Conservation (phyloP, 1,284 basidiomycete genomes). For the Cryptococcus wingfieldii region DNA sequence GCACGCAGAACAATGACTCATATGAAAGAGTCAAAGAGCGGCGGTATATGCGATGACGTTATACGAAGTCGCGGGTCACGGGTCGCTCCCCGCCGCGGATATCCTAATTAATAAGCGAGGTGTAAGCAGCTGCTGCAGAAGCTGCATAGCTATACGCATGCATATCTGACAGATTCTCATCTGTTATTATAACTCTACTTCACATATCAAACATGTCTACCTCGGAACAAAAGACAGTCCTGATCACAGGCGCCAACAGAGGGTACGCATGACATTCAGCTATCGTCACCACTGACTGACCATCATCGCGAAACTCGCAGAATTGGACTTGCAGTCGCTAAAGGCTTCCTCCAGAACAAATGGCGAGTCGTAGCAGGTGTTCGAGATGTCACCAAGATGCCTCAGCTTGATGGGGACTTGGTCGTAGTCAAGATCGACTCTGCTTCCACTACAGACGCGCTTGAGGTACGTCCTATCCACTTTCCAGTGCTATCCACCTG, state of each 20-base stretch:
- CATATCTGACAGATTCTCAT: no score
- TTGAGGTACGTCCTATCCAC: background rate
- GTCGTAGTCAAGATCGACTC: background rate
- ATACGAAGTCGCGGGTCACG: no score
- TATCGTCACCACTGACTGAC: background rate
- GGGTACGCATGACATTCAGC: background rate
- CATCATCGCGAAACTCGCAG: background rate
- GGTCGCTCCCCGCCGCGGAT: no score
- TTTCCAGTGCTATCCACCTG: background rate
- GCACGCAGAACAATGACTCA: no score
- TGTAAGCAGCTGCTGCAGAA: no score
- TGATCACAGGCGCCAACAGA: background rate
- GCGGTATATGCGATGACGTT: no score
- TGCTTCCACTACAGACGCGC: background rate
- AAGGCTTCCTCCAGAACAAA: conserved; percentile 10
- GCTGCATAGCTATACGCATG: no score
- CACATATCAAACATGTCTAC: background rate
- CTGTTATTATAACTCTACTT: no score
- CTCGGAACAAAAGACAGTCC: background rate
- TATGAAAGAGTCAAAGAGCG: no score
- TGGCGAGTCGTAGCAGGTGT: conserved; percentile 13
- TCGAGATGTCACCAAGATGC: conserved; percentile 10
- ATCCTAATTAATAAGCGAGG: no score
- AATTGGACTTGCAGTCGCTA: conserved; percentile 10
- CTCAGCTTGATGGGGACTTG: conserved; percentile 2